Base-by-base conservation (phyloP, 495 filamentous ascomycete species). In the Massariosphaeria phaeospora region DNA sequence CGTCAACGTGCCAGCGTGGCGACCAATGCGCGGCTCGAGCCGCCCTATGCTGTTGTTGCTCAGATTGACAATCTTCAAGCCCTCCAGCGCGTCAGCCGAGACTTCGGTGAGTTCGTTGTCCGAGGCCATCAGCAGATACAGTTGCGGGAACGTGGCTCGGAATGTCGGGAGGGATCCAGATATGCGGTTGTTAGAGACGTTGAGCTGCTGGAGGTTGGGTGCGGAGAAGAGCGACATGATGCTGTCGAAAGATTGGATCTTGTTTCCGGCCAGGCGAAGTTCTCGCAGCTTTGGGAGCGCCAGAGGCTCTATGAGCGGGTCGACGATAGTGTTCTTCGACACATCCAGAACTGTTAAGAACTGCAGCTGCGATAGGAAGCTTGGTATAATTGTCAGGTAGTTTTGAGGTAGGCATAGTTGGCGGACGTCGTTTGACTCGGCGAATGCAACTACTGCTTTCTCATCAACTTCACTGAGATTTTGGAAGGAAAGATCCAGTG, bases 181-280 rank as follows among this genome's bases (percentile, higher is more conserved):
- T 21, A 96, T 72, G 20, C 84, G 82, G 64, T 96, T 96, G 60
- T 80, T 79, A 21, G 84, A 88, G 20, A 95, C 74, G 67, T 96
- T 84, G 0, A 96, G 75, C 54, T 84, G 81, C 25, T 82, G 76
- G 11, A 97, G 76, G 31, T 73, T 73, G 0, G 89, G 87, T 0
- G 90, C 88, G 15, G 75, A 70, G 11, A 96, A 75, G 50, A 80
- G 74, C 2, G 74, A 66, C 15, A 81, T 70, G 2, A 96, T 68
- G 15, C 83, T 79, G 7, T 76, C 72, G 7, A 95, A 68, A 1
- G 79, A 77, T 1, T 77, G 82, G 52, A 96, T 74, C 25, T 76
- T 77, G 60, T 91, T 88, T 8, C 76, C 75, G 42, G 79, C 75
- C 18, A 97, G 68, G 62, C 84, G 88, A 44, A 96, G 78, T 35